phyloP scores from a whole-genome alignment of 2,329 filamentous ascomycete species.

The Aspergillus hiratsukae region DNA sequence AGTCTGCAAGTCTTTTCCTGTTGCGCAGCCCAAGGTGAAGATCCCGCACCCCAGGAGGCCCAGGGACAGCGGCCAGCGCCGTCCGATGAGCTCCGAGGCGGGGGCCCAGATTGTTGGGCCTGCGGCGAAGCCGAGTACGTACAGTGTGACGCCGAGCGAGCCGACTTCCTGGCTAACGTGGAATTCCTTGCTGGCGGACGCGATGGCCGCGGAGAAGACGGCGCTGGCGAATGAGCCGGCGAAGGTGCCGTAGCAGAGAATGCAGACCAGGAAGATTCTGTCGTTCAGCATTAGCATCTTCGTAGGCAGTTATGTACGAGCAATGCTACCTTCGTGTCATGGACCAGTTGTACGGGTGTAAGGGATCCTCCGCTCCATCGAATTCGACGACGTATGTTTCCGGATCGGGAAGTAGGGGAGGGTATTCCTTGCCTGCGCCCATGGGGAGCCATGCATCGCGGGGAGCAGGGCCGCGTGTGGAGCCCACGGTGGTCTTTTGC shows the following conservation, averaged over 20 bases:
- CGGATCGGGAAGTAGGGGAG: constrained; percentile 45
- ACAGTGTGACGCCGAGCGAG: constrained; percentile 46
- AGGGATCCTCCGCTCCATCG: constrained; percentile 48
- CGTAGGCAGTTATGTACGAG: background rate
- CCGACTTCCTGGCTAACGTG: constrained; percentile 42
- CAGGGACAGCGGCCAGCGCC: constrained; percentile 49
- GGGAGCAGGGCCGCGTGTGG: constrained; percentile 14
- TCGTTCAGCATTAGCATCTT: background rate
- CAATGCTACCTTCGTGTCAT: constrained; percentile 38
- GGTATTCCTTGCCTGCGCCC: constrained; percentile 45
- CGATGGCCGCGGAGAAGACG: constrained; percentile 65
- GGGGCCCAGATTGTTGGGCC: constrained; percentile 63
- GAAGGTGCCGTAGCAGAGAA: constrained; percentile 46
- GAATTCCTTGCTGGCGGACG: constrained; percentile 48
- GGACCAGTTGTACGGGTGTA: constrained; percentile 52
- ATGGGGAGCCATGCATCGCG: constrained; percentile 21
- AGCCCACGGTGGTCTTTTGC: constrained; percentile 18
- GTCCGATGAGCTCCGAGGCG: constrained; percentile 56
- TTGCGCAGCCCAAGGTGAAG: constrained; percentile 45
- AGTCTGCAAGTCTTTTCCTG: constrained; percentile 38
- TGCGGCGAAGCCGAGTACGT: constrained; percentile 52
- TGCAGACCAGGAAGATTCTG: constrained; percentile 19
- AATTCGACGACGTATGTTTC: constrained; percentile 56
- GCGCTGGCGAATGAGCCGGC: constrained; percentile 51
- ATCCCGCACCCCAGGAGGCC: constrained; percentile 41